Base-by-base conservation (phyloP, 2,329 filamentous ascomycete genomes). In the Xylariaceae sp. region DNA sequence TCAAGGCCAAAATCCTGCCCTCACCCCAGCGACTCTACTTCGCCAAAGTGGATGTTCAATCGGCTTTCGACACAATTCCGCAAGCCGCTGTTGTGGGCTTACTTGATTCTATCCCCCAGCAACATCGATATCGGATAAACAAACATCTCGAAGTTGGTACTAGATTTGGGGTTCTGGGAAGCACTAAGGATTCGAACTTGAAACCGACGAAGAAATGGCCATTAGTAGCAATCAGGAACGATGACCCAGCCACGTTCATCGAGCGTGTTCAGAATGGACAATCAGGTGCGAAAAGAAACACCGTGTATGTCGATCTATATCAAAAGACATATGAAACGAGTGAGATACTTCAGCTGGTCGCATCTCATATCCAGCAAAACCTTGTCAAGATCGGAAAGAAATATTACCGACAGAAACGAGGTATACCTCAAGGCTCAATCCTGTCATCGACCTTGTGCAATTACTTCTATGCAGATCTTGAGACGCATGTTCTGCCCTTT, bases 31-130 rank as follows among this genome's bases (percentile, higher is more conserved):
- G 68, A 5, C 69, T 96, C 1, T 97, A 88, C 68, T 95, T 97
- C 68, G 91, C 85, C 52, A 99, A 99, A 66, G 75, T 95, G 11
- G 94, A 99, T 63, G 91, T 99, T 17, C 82, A 89, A 64, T 83
- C 89, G 2, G 95, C 92, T 59, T 99, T 96, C 65, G 94, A 99
- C 67, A 96, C 88, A 0, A 96, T 99, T 40, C 94, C 94, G 0
- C 94, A 97, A 65, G 70, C 78, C 22, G 81, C 82, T 1, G 74
- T 97, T 15, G 63, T 96, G 32, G 66, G 75, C 19, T 73, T 97
- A 22, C 78, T 95, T 55, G 67, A 56, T 50, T 83, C 63, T 45
- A 82, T 79, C 56, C 81, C 68, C 55, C 72, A 71, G 11, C 72
- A 86, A 49, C 68, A 76, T 3, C 71, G 73, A 18, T 99, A 99